These are phyloP conservation scores for Vitis labrusca DNA, from an alignment of 164 flowering plant genomes.

Conservation along the genomic window DNA sequence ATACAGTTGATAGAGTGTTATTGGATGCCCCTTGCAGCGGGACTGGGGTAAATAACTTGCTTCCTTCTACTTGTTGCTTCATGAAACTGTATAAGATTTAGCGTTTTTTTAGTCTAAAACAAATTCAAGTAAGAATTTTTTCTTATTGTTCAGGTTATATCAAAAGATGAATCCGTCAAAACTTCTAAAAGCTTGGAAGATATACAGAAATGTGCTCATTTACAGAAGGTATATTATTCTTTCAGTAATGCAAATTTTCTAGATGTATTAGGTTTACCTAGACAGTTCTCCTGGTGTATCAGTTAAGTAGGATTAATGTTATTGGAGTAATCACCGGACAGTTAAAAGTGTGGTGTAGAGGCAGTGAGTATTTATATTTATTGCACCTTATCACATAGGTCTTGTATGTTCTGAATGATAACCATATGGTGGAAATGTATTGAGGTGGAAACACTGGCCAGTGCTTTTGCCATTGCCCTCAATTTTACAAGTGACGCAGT, in stretches of 20 bases:
- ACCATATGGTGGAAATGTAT: too few relatives aligned
- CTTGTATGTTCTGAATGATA: too few relatives aligned
- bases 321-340: too few relatives aligned
- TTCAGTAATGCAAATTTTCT: not conserved
- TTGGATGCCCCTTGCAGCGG: conserved; percentile 99
- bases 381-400: too few relatives aligned
- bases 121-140: not conserved
- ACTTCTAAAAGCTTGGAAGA: conserved; percentile 78
- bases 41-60: conserved; percentile 69
- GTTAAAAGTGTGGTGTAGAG: too few relatives aligned
- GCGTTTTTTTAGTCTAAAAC: too few relatives aligned
- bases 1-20: conserved; percentile 82
- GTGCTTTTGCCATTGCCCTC: too few relatives aligned
- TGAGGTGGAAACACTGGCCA: too few relatives aligned
- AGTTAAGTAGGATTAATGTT: too few relatives aligned
- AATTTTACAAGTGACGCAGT: too few relatives aligned
- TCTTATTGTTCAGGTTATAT: conserved; percentile 68
- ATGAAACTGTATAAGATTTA: not conserved
- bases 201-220: conserved; percentile 68
- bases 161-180: conserved; percentile 96
- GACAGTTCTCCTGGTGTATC: too few relatives aligned
- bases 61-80: not conserved
- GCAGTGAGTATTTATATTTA: too few relatives aligned
- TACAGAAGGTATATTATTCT: conserved; percentile 78
- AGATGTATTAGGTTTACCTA: not conserved